These are phyloP conservation scores for Scleromitrula shiraiana DNA, from an alignment of 2,329 filamentous ascomycete genomes.

Conservation along the genomic window DNA sequence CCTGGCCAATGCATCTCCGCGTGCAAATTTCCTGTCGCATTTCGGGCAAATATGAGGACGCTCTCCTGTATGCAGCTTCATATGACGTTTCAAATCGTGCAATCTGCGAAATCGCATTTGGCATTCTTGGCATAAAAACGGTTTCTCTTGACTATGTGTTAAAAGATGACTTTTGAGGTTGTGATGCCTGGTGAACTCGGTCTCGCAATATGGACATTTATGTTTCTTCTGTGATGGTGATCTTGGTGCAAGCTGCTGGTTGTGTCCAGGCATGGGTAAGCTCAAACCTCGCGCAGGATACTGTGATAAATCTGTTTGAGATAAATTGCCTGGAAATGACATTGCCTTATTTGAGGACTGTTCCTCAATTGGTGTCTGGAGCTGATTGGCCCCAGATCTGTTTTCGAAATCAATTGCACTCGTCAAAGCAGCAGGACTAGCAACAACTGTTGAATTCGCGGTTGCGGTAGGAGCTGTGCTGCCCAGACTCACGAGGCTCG, in stretches of 20 bases:
- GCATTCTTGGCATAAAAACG: constrained; percentile 89
- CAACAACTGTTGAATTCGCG: constrained; percentile 26
- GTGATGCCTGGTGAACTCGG: constrained; percentile 94
- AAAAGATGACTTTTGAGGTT: constrained; percentile 96
- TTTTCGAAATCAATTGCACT: constrained; percentile 21
- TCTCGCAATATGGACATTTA: constrained; percentile 93
- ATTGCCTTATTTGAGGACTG: constrained; percentile 23
- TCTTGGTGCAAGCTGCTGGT: constrained; percentile 44
- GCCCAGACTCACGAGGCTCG: constrained; percentile 27
- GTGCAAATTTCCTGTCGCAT: constrained; percentile 88
- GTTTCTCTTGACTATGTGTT: constrained; percentile 97
- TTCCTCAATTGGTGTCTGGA: constrained; percentile 22
- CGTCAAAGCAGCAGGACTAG: constrained; percentile 25
- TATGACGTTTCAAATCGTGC: constrained; percentile 92
- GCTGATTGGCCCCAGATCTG: constrained; percentile 14
- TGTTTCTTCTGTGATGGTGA: constrained; percentile 81
- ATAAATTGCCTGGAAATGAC: constrained; percentile 27
- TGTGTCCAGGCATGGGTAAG: constrained; percentile 44
- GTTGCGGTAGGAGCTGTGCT: constrained; percentile 28
- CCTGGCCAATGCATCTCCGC: constrained; percentile 86
- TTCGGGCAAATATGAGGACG: constrained; percentile 91
- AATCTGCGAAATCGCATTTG: constrained; percentile 84
- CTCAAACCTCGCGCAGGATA: constrained; percentile 43
- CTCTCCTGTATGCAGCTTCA: constrained; percentile 93
- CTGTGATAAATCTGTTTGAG: constrained; percentile 20